Evolutionary conservation across 345 rosid genomes (phyloP).

Genomic region (Populus simonii): DNA sequence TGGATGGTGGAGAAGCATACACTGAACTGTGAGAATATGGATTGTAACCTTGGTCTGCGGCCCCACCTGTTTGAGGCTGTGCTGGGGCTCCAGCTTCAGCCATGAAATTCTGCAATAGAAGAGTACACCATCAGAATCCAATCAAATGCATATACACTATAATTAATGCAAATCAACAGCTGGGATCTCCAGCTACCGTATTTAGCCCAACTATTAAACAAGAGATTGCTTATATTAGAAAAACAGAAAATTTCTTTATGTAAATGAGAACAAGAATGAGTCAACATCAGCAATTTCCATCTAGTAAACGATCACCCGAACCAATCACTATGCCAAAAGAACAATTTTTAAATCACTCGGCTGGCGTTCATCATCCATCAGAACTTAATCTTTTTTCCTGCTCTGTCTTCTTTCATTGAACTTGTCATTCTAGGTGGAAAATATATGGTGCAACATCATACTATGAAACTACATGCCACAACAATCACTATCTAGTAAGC

Average conservation of each 20-base stretch:
- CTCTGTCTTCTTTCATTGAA: neutral
- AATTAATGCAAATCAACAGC: neutral
- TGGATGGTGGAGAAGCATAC: conserved; percentile 76
- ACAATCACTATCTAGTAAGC: neutral
- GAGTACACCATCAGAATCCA: neutral
- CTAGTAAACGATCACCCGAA: neutral
- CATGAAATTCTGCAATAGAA: conserved; percentile 84
- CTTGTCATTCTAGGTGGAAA: neutral
- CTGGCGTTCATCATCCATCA: neutral
- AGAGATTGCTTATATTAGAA: neutral
- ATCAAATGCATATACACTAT: neutral
- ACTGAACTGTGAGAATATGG: conserved; percentile 77
- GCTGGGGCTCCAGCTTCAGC: conserved; percentile 78
- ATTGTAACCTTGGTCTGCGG: conserved; percentile 80
- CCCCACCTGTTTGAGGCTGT: conserved; percentile 51
- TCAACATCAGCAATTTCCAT: neutral
- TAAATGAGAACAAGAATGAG: neutral
- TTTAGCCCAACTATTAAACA: neutral
- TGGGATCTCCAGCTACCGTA: neutral
- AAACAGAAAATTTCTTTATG: neutral
- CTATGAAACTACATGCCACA: neutral
- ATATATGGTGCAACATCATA: neutral
- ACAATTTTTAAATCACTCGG: neutral
- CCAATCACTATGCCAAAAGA: neutral
- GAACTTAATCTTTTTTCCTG: neutral